Evolutionary conservation across 495 filamentous ascomycete species (phyloP), one percentile per base, ranked within the genome.

Genomic region (Aspergillus steynii): DNA sequence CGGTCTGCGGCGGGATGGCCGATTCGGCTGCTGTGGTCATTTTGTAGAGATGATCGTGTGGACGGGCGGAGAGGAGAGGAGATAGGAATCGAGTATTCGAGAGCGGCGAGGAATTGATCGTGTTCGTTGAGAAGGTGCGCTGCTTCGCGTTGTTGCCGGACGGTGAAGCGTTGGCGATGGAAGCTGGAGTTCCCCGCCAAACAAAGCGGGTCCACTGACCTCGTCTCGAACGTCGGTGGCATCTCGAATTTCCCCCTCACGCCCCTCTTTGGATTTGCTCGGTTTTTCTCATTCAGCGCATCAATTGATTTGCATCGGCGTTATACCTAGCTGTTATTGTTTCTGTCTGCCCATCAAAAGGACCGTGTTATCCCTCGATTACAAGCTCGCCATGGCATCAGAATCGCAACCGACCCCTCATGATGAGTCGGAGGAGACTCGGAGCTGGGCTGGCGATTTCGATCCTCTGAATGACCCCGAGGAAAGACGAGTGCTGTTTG

Each of bases 401-500:
- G 65, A 70, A 5, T 50, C 31, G 10, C 37, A 42, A 9, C 28
- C 50, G 7, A 45, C 58, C 29, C 55, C 52, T 4, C 26, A 42
- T 34, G 61, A 72, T 3, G 59, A 71, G 5, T 59, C 55, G 47
- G 70, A 78, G 5, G 75, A 71, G 15, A 62, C 62, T 42, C 65
- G 55, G 55, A 81, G 62, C 56, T 90, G 86, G 86, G 68, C 68
- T 29, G 86, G 84, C 20, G 77, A 86, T 20, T 84, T 85, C 63
- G 82, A 87, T 60, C 77, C 82, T 51, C 80, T 90, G 58, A 78
- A 82, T 2, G 91, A 96, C 66, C 80, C 82, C 0, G 91, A 93
- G 55, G 93, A 97, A 73, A 77, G 84, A 26, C 77, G 83, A 59
- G 90, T 94, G 53, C 80, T 96, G 3, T 89, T 89, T 70, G 85